Conservation (phyloP, 1,139 yeast species). For the Maudiozyma humilis region DNA sequence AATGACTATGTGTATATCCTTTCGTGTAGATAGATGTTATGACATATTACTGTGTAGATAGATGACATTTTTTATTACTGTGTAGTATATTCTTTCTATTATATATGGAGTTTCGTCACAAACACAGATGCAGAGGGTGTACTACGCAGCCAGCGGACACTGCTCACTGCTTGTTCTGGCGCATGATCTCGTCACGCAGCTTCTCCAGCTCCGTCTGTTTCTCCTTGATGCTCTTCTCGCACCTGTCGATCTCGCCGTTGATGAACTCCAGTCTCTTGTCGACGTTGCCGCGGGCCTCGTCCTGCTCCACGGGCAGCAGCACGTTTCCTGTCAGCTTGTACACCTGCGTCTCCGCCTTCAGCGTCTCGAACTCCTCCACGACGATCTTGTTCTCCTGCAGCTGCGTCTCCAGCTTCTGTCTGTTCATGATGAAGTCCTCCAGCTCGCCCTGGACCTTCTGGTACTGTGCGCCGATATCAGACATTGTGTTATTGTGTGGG, state of each 20-base stretch:
- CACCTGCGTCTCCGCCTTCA: slow-evolving; percentile 60
- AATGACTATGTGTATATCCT: not conserved
- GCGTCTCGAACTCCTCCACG: slow-evolving; percentile 61
- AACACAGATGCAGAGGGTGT: not conserved
- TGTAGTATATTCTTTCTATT: too few relatives aligned
- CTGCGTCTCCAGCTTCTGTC: slow-evolving; percentile 70
- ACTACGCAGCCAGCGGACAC: not conserved
- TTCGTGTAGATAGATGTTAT: slow-evolving; percentile 5
- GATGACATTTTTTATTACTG: too few relatives aligned
- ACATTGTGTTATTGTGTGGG: slow-evolving; percentile 10
- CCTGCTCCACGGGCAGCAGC: slow-evolving; percentile 75
- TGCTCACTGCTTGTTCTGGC: slow-evolving; percentile 9
- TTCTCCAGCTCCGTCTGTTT: slow-evolving; percentile 46
- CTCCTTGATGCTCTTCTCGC: slow-evolving; percentile 48
- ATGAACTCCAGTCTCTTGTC: slow-evolving; percentile 84
- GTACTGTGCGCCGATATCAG: slow-evolving; percentile 22
- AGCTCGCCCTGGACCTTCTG: slow-evolving; percentile 35
- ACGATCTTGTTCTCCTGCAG: slow-evolving; percentile 88
- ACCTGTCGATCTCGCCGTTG: slow-evolving; percentile 60
- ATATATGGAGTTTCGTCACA: not conserved
- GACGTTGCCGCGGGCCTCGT: slow-evolving; percentile 77
- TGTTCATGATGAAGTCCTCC: slow-evolving; percentile 47
- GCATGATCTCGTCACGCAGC: slow-evolving; percentile 42
- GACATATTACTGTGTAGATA: too few relatives aligned
- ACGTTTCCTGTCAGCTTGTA: slow-evolving; percentile 91